Conservation (phyloP, 139 green algal genomes). For the Astrephomene gubernaculifera region DNA sequence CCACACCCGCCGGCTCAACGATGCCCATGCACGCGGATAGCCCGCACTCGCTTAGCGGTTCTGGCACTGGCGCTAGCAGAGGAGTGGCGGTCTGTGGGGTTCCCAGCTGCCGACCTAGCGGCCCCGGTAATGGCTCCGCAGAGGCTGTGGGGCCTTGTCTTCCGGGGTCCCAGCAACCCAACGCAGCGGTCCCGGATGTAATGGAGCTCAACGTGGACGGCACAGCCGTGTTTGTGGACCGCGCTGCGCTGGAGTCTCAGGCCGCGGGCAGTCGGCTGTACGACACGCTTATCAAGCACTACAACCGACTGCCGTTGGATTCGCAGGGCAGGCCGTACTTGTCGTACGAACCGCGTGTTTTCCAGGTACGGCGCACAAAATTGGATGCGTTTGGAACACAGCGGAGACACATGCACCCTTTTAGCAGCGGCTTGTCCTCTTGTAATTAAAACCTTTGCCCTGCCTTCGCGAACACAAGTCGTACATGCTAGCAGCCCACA, state of each 20-base stretch:
- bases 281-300: background rate
- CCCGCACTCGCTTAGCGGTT: background rate
- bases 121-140: background rate
- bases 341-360: constrained; percentile 13
- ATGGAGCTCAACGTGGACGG: constrained; percentile 33
- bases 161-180: background rate
- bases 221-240: background rate
- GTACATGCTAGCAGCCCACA: background rate
- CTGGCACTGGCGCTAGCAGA: background rate
- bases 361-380: background rate
- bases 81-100: background rate
- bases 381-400: too few relatives aligned
- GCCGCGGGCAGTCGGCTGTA: background rate
- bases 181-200: background rate
- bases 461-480: background rate
- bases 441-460: background rate
- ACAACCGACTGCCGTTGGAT: constrained; percentile 16
- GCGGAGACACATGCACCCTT: too few relatives aligned
- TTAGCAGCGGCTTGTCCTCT: too few relatives aligned
- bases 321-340: constrained; percentile 25
- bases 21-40: background rate
- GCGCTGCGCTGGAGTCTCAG: background rate
- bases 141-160: background rate
- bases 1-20: background rate
- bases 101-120: background rate